Conservation (phyloP, 2,329 filamentous ascomycete species). For the Knoxdaviesia proteae region DNA sequence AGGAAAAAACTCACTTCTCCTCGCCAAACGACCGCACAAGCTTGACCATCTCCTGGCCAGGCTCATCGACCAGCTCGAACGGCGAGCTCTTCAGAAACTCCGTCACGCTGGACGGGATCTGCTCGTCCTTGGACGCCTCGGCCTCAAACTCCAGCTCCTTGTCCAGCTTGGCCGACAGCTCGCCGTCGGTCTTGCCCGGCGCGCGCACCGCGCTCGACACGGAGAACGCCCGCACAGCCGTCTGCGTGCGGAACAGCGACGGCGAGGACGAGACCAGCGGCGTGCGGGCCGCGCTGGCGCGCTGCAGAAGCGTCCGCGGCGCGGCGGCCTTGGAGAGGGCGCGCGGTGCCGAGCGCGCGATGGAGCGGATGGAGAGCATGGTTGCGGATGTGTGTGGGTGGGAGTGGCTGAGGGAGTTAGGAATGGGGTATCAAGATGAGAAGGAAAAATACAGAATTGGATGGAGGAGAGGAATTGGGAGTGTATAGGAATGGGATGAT, state of each 20-base stretch:
- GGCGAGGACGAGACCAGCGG: constrained; percentile 2
- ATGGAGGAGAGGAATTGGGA: background rate
- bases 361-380: constrained; percentile 50
- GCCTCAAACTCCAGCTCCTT: constrained; percentile 70
- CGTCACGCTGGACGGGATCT: constrained; percentile 57
- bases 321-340: constrained; percentile 15
- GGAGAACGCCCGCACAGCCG: constrained; percentile 13
- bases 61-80: constrained; percentile 64
- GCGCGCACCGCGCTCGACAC: constrained; percentile 9
- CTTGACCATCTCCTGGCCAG: constrained; percentile 73
- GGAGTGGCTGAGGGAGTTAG: constrained; percentile 3
- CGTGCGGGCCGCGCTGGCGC: constrained; percentile 1
- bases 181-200: constrained; percentile 41
- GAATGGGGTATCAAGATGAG: constrained; percentile 6
- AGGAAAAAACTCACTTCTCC: constrained; percentile 53
- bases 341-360: constrained; percentile 47
- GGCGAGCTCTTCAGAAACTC: constrained; percentile 74
- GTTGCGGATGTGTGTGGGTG: constrained; percentile 10
- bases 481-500: too few species aligned
- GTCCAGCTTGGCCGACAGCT: constrained; percentile 71
- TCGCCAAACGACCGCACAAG: constrained; percentile 67
- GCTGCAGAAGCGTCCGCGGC: background rate
- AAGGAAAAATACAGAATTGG: background rate
- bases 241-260: constrained; percentile 23
- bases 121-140: constrained; percentile 53